Evolutionary conservation across 2,329 filamentous ascomycete genomes (phyloP), one percentile per base, ranked within the genome.

Genomic region (Sphaerulina vaccinii): DNA sequence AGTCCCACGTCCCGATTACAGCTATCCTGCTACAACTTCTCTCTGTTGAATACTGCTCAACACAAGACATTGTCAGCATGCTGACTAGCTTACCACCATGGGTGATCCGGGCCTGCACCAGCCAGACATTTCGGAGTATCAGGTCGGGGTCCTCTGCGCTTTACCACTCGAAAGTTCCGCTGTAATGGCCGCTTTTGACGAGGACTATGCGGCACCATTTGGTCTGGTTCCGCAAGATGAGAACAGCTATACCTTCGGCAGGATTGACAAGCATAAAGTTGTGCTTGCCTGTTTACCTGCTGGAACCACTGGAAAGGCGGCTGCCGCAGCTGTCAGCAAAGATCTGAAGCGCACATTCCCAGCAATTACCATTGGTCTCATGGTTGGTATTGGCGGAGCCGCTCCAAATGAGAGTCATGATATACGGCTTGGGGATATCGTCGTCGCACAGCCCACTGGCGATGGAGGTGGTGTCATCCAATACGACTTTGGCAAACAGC

Each of bases 111-210:
- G n/a, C n/a, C n/a, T n/a, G n/a, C n/a, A n/a, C n/a, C n/a, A n/a
- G n/a, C n/a, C n/a, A n/a, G n/a, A n/a, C n/a, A n/a, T n/a, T n/a
- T n/a, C n/a, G n/a, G n/a, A n/a, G n/a, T n/a, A n/a, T n/a, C n/a
- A n/a, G 45, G 58, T 64, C 13, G 63, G 61, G 32, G 60, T 60
- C 36, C 55, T 66, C 29, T 64, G 62, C 35, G 55, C 64, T 5
- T 49, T 67, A n/a, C 32, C 44, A 7, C 38, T 57, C 4, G 62
- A 66, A 51, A 38, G 52, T 23, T 51, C 56, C 9, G 62, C 62
- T 5, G 59, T 59, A 1, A 19, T 43, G 19, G 48, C 42, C 10
- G 54, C 56, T 24, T 47, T 67, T 11, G 62, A 64, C 39, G 43
- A 47, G 23, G 35, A 35, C 6, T 32, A 46, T 32, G 18, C 15